Evolutionary conservation across 1,139 yeast genomes (phyloP).

Genomic region (Blastobotrys persicus): DNA sequence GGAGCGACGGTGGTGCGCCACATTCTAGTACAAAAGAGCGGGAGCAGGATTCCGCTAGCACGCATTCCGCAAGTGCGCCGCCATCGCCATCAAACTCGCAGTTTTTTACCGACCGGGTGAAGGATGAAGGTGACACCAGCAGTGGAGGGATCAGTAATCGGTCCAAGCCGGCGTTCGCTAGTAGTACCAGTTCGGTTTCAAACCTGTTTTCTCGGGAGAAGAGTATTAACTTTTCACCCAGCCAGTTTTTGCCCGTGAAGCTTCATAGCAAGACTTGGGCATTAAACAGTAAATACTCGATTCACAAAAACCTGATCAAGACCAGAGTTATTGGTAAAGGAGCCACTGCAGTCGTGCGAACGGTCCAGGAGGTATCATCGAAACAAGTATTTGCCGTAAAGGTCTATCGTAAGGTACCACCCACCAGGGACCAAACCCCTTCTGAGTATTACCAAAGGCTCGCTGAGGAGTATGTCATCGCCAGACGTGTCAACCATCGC

Average conservation of each 20-base stretch:
- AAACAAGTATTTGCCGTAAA: constrained; percentile 61
- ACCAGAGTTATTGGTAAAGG: constrained; percentile 30
- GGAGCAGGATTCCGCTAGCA: not conserved
- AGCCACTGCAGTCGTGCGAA: constrained; percentile 32
- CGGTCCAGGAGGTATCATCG: constrained; percentile 37
- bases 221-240: constrained; percentile 15
- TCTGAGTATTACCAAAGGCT: constrained; percentile 65
- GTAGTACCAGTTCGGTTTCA: not conserved
- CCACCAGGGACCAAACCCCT: constrained; percentile 39
- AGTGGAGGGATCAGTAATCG: not conserved
- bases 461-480: constrained; percentile 74
- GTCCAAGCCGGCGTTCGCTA: not conserved
- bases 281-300: constrained; percentile 20
- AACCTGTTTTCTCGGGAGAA: constrained; percentile 2
- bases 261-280: constrained; percentile 21
- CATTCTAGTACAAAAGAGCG: too few relatives aligned
- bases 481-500: constrained; percentile 65
- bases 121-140: not conserved
- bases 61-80: not conserved
- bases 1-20: too few relatives aligned
- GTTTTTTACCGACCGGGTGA: too few relatives aligned
- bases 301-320: constrained; percentile 31
- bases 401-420: constrained; percentile 51
- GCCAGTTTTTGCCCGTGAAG: constrained; percentile 20
- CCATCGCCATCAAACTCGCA: not conserved